A percentile compares a stretch with the other conserved stretches of the same genome.
These are phyloP conservation scores for Hyphodiscus hymeniophilus DNA, from an alignment of 495 filamentous ascomycete species.

Conservation along the genomic window DNA sequence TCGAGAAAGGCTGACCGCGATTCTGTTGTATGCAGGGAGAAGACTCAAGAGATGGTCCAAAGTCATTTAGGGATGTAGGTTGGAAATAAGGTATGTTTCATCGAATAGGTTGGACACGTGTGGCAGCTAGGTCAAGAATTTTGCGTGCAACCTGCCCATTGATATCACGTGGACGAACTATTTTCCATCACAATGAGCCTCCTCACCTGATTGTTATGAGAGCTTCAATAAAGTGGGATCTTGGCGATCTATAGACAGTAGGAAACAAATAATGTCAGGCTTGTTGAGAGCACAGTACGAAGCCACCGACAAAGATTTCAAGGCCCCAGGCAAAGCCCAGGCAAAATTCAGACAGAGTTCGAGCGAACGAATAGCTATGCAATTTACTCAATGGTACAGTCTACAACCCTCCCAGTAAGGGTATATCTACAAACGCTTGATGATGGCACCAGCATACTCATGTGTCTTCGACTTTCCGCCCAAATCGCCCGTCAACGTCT, in stretches of 20 bases:
- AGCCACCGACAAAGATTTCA: too few species aligned
- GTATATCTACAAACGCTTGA: slow-evolving; percentile 61
- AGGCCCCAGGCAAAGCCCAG: too few species aligned
- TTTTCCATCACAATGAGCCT: background rate
- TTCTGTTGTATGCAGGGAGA: background rate
- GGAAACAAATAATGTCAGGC: too few species aligned
- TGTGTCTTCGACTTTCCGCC: slow-evolving; percentile 89
- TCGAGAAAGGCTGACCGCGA: slow-evolving; percentile 4
- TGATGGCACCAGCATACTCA: slow-evolving; percentile 88
- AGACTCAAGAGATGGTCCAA: background rate
- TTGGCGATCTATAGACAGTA: too few species aligned
- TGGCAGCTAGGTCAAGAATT: background rate
- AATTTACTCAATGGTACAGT: slow-evolving; percentile 20
- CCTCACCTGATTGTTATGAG: background rate
- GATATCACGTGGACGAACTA: background rate
- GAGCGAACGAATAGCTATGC: background rate
- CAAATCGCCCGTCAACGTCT: slow-evolving; percentile 89
- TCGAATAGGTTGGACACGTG: slow-evolving; percentile 12
- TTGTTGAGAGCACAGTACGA: too few species aligned
- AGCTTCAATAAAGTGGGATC: too few species aligned
- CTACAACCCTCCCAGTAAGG: slow-evolving; percentile 11
- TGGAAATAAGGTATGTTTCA: background rate
- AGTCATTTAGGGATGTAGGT: slow-evolving; percentile 2
- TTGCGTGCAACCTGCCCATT: background rate
- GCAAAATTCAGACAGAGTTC: background rate